A percentile compares a stretch with the other conserved stretches of the same genome.
Evolutionary conservation across 2,329 filamentous ascomycete genomes (phyloP).

Genomic region (Coniella vitis): DNA sequence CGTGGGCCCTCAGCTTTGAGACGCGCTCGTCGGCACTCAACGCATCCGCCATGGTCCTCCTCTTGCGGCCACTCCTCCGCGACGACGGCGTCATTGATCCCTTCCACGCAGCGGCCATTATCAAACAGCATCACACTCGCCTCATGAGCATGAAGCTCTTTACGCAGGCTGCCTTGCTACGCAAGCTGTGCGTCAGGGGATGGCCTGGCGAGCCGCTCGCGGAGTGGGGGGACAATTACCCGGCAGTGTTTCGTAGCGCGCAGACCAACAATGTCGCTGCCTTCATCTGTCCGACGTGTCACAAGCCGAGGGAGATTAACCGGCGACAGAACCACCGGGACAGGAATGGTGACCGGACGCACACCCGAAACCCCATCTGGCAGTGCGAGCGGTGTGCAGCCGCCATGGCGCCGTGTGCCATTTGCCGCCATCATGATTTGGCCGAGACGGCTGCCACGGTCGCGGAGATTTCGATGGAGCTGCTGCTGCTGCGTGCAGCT

Average conservation of each 20-base stretch:
- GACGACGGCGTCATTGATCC: conserved; percentile 45
- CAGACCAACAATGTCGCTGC: conserved; percentile 49
- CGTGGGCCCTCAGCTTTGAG: conserved; percentile 50
- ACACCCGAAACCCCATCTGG: conserved; percentile 37
- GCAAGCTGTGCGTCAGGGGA: conserved; percentile 53
- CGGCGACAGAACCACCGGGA: conserved; percentile 14
- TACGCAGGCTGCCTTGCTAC: conserved; percentile 52
- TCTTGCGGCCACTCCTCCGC: conserved; percentile 51
- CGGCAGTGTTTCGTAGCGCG: conserved; percentile 44
- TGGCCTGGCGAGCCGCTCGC: conserved; percentile 44
- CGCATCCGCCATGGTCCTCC: conserved; percentile 53
- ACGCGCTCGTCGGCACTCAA: conserved; percentile 49
- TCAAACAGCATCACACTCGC: conserved; percentile 53
- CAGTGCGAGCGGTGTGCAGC: conserved; percentile 49
- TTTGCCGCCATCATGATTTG: conserved; percentile 49
- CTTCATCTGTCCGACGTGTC: conserved; percentile 49
- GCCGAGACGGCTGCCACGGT: conserved; percentile 27
- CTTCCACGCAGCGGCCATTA: conserved; percentile 47
- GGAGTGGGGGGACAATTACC: conserved; percentile 49
- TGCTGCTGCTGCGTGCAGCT: not conserved
- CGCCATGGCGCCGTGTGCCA: conserved; percentile 49
- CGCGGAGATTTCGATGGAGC: conserved; percentile 1
- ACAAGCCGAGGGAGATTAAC: conserved; percentile 46
- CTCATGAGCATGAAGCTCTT: conserved; percentile 55
- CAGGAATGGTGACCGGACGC: too few relatives aligned